phyloP scores from a whole-genome alignment of 345 rosid species.

The Erucastrum elatum region DNA sequence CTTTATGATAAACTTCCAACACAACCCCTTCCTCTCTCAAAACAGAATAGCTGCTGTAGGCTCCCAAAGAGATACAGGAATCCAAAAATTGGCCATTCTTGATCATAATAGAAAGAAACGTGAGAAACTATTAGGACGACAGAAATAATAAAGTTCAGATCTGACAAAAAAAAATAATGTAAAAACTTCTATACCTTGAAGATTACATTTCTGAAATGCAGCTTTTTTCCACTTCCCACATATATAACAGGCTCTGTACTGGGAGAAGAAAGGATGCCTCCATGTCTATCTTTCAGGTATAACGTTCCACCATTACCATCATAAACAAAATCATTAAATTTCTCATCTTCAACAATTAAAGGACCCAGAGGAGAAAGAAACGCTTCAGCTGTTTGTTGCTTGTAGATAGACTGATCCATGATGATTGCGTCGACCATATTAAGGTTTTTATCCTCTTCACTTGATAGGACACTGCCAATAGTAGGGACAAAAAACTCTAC shows the following conservation, averaged over 20 bases:
- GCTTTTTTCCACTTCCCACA: conserved; percentile 74
- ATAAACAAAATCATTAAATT: conserved; percentile 68
- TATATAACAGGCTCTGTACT: conserved; percentile 72
- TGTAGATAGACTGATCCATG: conserved; percentile 60
- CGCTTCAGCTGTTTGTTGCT: conserved; percentile 63
- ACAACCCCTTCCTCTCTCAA: conserved; percentile 64
- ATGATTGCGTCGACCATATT: conserved; percentile 60
- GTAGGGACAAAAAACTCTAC: conserved; percentile 92
- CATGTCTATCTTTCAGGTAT: conserved; percentile 71
- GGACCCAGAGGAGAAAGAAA: conserved; percentile 78
- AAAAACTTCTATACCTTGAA: conserved; percentile 58
- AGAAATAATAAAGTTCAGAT: conserved; percentile 1
- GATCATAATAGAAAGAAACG: conserved; percentile 27
- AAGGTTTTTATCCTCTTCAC: conserved; percentile 62
- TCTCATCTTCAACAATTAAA: conserved; percentile 81
- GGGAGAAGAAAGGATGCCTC: conserved; percentile 57
- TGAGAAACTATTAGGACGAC: conserved; percentile 13
- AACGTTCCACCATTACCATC: conserved; percentile 89
- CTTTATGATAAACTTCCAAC: conserved; percentile 56
- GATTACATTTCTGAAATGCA: conserved; percentile 80
- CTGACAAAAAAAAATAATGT: neutral
- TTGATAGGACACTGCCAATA: conserved; percentile 63
- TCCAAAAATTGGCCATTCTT: conserved; percentile 88
- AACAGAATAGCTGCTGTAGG: conserved; percentile 75
- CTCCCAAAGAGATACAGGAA: conserved; percentile 83